These are phyloP conservation scores for Sarcodon sp. DNA, from an alignment of 768 basidiomycete species.

Conservation along the genomic window DNA sequence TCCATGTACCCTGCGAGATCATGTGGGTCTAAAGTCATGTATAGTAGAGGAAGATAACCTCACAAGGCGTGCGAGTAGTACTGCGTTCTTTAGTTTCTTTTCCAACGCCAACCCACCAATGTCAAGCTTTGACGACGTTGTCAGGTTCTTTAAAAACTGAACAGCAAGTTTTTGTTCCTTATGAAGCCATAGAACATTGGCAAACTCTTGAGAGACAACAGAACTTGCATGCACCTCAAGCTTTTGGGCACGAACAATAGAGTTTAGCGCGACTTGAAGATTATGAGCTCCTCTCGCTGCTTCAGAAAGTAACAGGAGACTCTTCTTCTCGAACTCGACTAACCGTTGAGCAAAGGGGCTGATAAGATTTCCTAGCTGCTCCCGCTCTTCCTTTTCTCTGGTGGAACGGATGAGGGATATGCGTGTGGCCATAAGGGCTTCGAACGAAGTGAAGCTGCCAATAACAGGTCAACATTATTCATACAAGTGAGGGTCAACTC, in stretches of 20 bases:
- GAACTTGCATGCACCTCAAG: conserved; percentile 33
- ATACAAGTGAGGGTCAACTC: conserved; percentile 15
- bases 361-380: conserved; percentile 60
- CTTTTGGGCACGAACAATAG: conserved; percentile 62
- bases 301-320: conserved; percentile 57
- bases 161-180: conserved; percentile 80
- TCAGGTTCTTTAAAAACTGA: conserved; percentile 43
- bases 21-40: not conserved
- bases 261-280: conserved; percentile 76
- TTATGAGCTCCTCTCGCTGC: conserved; percentile 59
- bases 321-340: conserved; percentile 49
- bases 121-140: conserved; percentile 7
- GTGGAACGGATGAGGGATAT: conserved; percentile 69
- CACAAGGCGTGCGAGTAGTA: conserved; percentile 56
- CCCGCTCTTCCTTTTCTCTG: conserved; percentile 55
- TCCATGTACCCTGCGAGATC: conserved; percentile 71
- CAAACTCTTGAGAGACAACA: conserved; percentile 70
- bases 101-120: not conserved
- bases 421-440: conserved; percentile 71
- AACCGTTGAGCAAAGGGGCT: conserved; percentile 40
- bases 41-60: conserved; percentile 10
- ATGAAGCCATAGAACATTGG: conserved; percentile 82
- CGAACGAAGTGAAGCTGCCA: conserved; percentile 58
- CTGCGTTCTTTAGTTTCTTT: conserved; percentile 18
- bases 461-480: conserved; percentile 1